A percentile compares a stretch with the other conserved stretches of the same genome.
These are phyloP conservation scores for Aspergillus cristatus DNA, from an alignment of 495 filamentous ascomycete species.

Conservation along the genomic window DNA sequence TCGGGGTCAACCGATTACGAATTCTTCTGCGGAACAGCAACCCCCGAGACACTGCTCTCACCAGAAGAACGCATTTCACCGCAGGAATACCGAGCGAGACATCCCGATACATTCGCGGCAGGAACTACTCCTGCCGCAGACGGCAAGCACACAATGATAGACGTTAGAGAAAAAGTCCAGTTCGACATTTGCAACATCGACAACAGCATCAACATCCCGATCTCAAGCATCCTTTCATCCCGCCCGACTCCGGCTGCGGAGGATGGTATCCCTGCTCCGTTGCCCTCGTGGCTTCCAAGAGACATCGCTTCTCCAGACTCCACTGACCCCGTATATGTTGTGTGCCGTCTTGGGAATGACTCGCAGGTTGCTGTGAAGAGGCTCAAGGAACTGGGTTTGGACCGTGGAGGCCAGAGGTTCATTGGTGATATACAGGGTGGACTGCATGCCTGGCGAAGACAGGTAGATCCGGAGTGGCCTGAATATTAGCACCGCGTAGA, in stretches of 20 bases:
- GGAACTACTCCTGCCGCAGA: neutral
- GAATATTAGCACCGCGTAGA: conserved; percentile 33
- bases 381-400: conserved; percentile 59
- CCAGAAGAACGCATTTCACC: conserved; percentile 56
- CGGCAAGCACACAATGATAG: conserved; percentile 45
- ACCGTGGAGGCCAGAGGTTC: conserved; percentile 42
- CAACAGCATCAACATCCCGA: conserved; percentile 71
- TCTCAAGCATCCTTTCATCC: conserved; percentile 45
- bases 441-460: conserved; percentile 70
- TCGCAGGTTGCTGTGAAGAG: conserved; percentile 69
- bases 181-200: conserved; percentile 70
- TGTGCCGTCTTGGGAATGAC: conserved; percentile 85
- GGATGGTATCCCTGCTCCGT: conserved; percentile 4
- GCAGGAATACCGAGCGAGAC: conserved; percentile 33
- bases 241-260: neutral
- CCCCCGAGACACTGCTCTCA: conserved; percentile 40
- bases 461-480: conserved; percentile 67
- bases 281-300: conserved; percentile 37
- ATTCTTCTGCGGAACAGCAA: conserved; percentile 60
- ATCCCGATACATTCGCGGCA: conserved; percentile 11
- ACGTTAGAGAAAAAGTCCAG: conserved; percentile 76
- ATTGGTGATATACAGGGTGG: conserved; percentile 78
- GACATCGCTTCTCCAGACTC: conserved; percentile 14
- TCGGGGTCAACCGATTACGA: conserved; percentile 65
- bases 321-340: conserved; percentile 52